phyloP scores from a whole-genome alignment of 352 stramenopile species.

The Globisporangium carolinianum region DNA sequence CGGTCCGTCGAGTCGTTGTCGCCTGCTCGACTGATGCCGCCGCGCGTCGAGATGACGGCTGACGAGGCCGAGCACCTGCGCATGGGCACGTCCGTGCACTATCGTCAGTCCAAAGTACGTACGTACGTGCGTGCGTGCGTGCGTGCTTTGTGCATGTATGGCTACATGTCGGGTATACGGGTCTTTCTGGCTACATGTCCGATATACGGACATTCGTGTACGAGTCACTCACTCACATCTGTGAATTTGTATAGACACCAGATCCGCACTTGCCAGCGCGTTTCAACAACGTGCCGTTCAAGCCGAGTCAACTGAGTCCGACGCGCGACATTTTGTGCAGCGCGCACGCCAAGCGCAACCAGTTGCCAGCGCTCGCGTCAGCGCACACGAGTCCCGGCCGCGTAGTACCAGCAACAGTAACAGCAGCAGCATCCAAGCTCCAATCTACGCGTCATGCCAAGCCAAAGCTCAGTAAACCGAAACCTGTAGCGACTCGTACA shows the following conservation, averaged over 20 bases:
- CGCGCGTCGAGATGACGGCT: not conserved
- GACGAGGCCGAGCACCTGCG: conserved; percentile 10
- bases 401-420: conserved; percentile 4
- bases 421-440: not conserved
- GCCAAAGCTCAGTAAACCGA: no score
- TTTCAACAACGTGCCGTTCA: conserved; percentile 62
- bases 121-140: not conserved
- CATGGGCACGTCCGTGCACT: conserved; percentile 11
- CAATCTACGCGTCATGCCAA: not conserved
- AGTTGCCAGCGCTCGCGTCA: conserved; percentile 35
- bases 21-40: not conserved
- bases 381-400: not conserved
- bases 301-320: conserved; percentile 38
- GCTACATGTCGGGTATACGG: not conserved
- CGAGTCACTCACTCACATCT: not conserved
- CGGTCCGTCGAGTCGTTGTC: not conserved
- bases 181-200: no score
- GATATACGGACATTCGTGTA: not conserved
- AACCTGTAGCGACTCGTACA: no score
- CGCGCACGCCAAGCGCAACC: conserved; percentile 37
- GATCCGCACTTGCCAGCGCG: conserved; percentile 52
- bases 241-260: conserved; percentile 15
- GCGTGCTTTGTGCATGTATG: not conserved
- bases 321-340: conserved; percentile 46
- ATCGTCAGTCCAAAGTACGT: conserved; percentile 7